These are phyloP conservation scores for Artemisia tridentata DNA, from an alignment of 129 eudicot genomes.

Conservation along the genomic window DNA sequence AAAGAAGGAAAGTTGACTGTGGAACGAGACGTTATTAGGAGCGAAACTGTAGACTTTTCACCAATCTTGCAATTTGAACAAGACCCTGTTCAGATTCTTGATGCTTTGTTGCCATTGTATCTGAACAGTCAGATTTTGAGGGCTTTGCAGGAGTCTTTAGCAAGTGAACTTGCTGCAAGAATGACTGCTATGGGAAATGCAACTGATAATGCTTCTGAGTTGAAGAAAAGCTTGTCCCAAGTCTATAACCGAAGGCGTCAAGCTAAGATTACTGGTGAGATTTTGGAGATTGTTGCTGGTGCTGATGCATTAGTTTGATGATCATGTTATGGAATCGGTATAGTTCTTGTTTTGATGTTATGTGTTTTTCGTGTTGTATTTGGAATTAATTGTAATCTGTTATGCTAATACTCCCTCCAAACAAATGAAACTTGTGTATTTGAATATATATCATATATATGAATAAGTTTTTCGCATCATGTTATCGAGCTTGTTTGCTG, in stretches of 20 bases:
- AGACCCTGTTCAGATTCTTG: slow-evolving; percentile 62
- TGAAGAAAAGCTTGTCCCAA: slow-evolving; percentile 42
- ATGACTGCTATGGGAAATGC: slow-evolving; percentile 67
- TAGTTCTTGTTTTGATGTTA: slow-evolving; percentile 11
- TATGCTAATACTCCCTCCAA: slow-evolving; percentile 26
- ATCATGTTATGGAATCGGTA: slow-evolving; percentile 23
- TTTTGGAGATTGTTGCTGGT: slow-evolving; percentile 64
- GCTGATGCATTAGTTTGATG: slow-evolving; percentile 29
- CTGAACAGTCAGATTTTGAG: slow-evolving; percentile 59
- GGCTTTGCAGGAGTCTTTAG: slow-evolving; percentile 63
- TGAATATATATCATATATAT: slow-evolving; percentile 14
- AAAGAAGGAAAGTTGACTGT: slow-evolving; percentile 58
- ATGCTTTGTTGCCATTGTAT: slow-evolving; percentile 57
- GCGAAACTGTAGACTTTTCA: slow-evolving; percentile 27
- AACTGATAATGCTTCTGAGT: slow-evolving; percentile 48
- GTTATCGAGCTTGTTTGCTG: background rate
- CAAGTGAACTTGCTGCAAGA: slow-evolving; percentile 61
- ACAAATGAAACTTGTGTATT: slow-evolving; percentile 25
- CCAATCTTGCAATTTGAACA: slow-evolving; percentile 54
- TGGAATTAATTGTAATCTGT: slow-evolving; percentile 20
- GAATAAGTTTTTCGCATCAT: slow-evolving; percentile 14
- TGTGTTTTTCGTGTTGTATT: slow-evolving; percentile 16
- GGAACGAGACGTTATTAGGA: slow-evolving; percentile 31
- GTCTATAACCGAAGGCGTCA: slow-evolving; percentile 48
- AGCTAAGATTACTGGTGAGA: slow-evolving; percentile 56